Base-by-base conservation (phyloP, 1,139 yeast genomes). In the Geotrichum cucujoidarum region DNA sequence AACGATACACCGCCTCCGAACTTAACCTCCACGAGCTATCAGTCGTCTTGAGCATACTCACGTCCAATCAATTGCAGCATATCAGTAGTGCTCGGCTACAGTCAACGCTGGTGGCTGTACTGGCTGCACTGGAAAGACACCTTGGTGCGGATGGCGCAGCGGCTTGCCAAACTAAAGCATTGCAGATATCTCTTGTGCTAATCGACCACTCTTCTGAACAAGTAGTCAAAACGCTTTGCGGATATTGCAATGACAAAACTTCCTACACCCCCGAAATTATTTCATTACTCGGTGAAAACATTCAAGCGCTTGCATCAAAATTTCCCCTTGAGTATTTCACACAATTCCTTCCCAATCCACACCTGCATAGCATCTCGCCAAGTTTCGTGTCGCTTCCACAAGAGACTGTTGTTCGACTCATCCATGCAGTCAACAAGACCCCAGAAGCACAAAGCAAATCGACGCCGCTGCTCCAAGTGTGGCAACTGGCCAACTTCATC, bases 1-100 rank as follows among this genome's bases (percentile, higher is more conserved):
- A 50, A 14, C 30, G 51, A 18, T 45, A 53, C 43, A 27, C 43
- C 13, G 49, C 43, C n/a, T 48, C 48, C 32, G 51, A 37, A 20
- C 24, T 8, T 30, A 50, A 36, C n/a, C 36, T 22, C 24, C 32
- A 25, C 16, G 41, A 40, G 13, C 41, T 49, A 2, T 14, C 29
- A n/a, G 7, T 6, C 16, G 7, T 29, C 11, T 29, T 30, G 21
- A 27, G 36, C 14, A 43, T 32, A 10, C 13, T 41, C n/a, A 13
- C 16, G 17, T 14, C n/a, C 11, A 36, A 40, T 30, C 21, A 24
- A 14, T 24, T 17, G 22, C 25, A 31, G 11, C 8, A 8, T 4
- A 27, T 43, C 7, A 24, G 18, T 21, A 20, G 25, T 4, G 14
- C 27, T 6, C 16, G 24, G 22, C 14, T 33, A 24, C 10, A 8